Base-by-base conservation (phyloP, 768 basidiomycete species). In the Mycena galericulata region DNA sequence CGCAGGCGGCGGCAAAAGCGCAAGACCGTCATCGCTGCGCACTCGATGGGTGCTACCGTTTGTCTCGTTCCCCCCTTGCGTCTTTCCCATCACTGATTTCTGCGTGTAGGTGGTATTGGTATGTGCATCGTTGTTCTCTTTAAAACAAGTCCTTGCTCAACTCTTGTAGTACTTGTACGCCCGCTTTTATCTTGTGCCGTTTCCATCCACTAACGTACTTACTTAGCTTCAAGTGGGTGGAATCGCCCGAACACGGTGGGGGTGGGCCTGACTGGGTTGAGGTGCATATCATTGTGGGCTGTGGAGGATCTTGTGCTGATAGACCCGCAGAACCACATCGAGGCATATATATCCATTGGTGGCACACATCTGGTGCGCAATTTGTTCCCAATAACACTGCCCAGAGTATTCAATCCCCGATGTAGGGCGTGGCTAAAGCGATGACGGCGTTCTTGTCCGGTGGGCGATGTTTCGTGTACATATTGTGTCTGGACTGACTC, bases 391-490 rank as follows among this genome's bases (percentile, higher is more conserved):
- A 63, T 50, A 22, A 60, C 30, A 27, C 30, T 63, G 26, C 47
- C n/a, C n/a, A n/a, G 40, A 51, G 62, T 8, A 58, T 34, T 32
- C 36, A 30, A 46, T 30, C 27, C 9, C 53, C n/a, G n/a, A 55
- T 26, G 9, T 62, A 94, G 93, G 93, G 93, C 32, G 93, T 94
- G 55, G 94, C 94, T 1, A 99, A 98, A 82, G 93, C 97, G 0
- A 96, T 98, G 94, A 80, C 96, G 0, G 97, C 98, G 0, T 95
- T 98, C 77, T 82, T 98, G 43, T 96, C 94, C 0, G 97, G 97
- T 14, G 49, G n/a, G n/a, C 29, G 62, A 41, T 4, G 14, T 20
- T 17, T n/a, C 34, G 17, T 51, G 18, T 20, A 2, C 27, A 27
- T 27, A 6, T 10, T 38, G n/a, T 15, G 20, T n/a, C 24, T 18